These are phyloP conservation scores for Ganoderma sinense DNA, from an alignment of 1,284 basidiomycete genomes.

Conservation along the genomic window DNA sequence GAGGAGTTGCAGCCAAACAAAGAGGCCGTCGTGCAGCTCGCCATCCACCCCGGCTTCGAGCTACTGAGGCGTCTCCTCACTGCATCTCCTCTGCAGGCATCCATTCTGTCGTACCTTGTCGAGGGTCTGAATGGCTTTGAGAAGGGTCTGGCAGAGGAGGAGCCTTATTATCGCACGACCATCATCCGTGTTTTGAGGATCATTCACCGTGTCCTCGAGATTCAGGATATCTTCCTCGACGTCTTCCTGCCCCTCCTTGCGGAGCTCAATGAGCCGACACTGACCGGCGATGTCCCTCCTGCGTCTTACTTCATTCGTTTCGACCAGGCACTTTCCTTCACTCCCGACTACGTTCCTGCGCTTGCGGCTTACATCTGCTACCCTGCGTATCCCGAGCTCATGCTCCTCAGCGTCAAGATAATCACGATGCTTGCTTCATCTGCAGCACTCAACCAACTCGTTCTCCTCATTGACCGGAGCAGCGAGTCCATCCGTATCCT, in stretches of 20 bases:
- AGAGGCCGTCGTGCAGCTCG: slow-evolving; percentile 60
- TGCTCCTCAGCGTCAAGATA: slow-evolving; percentile 84
- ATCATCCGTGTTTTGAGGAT: slow-evolving; percentile 87
- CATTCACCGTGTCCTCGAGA: slow-evolving; percentile 81
- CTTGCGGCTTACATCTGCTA: slow-evolving; percentile 86
- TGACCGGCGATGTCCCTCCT: slow-evolving; percentile 62
- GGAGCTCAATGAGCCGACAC: slow-evolving; percentile 64
- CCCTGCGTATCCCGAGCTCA: slow-evolving; percentile 75
- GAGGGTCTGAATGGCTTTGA: slow-evolving; percentile 84
- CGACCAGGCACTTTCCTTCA: slow-evolving; percentile 85
- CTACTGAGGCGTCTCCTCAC: slow-evolving; percentile 85
- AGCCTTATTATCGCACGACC: slow-evolving; percentile 76
- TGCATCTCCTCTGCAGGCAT: slow-evolving; percentile 73
- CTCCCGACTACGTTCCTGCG: slow-evolving; percentile 79
- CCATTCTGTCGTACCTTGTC: slow-evolving; percentile 79
- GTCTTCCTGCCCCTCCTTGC: slow-evolving; percentile 84
- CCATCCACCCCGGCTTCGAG: slow-evolving; percentile 90
- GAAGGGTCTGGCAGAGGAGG: slow-evolving; percentile 70
- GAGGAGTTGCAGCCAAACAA: slow-evolving; percentile 59
- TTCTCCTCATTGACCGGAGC: slow-evolving; percentile 84
- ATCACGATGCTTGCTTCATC: slow-evolving; percentile 73
- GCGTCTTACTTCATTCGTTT: slow-evolving; percentile 78
- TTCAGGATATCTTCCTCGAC: slow-evolving; percentile 92
- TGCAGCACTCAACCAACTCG: slow-evolving; percentile 70
- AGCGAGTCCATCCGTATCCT: slow-evolving; percentile 89